Conservation (phyloP, 1,284 basidiomycete species). For the Hortiboletus rubellus region DNA sequence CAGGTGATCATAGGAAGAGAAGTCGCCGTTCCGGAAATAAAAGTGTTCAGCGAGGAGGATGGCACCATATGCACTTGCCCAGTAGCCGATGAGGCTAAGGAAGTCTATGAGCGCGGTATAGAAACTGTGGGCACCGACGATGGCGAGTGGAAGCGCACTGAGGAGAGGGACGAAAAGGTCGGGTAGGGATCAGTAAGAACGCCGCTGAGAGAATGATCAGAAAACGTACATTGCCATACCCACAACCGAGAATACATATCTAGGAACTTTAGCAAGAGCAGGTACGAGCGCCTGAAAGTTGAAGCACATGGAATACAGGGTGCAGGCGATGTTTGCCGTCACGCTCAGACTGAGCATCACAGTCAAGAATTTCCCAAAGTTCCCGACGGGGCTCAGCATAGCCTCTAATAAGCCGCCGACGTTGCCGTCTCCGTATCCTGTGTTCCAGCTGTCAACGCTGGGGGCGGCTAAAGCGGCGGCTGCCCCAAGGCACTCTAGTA, state of each 20-base stretch:
- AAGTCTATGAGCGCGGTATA: slow-evolving; percentile 67
- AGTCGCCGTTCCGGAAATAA: slow-evolving; percentile 55
- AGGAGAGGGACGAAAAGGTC: not conserved
- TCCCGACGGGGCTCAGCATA: slow-evolving; percentile 67
- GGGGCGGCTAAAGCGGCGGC: slow-evolving; percentile 60
- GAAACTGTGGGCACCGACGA: slow-evolving; percentile 67
- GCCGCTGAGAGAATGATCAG: not conserved
- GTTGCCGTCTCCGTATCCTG: slow-evolving; percentile 59
- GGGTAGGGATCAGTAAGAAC: slow-evolving; percentile 12
- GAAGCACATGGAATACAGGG: slow-evolving; percentile 83
- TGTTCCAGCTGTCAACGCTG: slow-evolving; percentile 68
- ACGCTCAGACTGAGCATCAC: slow-evolving; percentile 82
- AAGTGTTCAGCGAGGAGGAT: slow-evolving; percentile 67
- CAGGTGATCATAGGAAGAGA: slow-evolving; percentile 49
- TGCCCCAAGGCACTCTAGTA: slow-evolving; percentile 76
- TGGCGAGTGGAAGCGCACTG: slow-evolving; percentile 56
- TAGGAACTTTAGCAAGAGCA: slow-evolving; percentile 63
- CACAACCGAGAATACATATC: slow-evolving; percentile 84
- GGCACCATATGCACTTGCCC: slow-evolving; percentile 58
- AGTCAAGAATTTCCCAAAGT: slow-evolving; percentile 86
- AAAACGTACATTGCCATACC: slow-evolving; percentile 73
- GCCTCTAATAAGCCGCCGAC: slow-evolving; percentile 75
- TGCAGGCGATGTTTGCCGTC: slow-evolving; percentile 81
- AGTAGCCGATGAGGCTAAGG: slow-evolving; percentile 74
- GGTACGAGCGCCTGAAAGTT: slow-evolving; percentile 81